Percentiles rank a stretch among this genome's conserved stretches.
phyloP scores from a whole-genome alignment of 2,329 filamentous ascomycete genomes.

The Colletotrichum sp. region DNA sequence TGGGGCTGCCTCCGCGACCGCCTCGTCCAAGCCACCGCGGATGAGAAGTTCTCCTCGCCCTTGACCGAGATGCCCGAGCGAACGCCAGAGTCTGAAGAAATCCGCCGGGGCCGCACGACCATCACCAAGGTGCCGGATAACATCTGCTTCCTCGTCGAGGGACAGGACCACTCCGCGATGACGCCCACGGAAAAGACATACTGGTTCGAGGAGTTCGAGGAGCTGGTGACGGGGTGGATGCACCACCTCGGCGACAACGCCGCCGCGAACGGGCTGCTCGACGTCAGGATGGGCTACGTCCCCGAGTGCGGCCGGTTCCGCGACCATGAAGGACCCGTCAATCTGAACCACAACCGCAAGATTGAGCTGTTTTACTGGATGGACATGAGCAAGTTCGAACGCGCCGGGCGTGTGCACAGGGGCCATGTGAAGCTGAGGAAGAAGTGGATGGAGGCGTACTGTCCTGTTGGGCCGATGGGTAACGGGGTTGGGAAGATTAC shows the following conservation, averaged over 20 bases:
- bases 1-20: neutral
- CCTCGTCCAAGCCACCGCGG: neutral
- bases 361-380: neutral
- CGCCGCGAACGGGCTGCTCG: neutral
- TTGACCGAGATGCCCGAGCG: neutral
- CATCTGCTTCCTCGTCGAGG: neutral
- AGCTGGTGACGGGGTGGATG: neutral
- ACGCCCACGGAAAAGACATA: neutral
- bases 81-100: rapidly evolving
- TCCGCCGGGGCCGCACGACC: neutral
- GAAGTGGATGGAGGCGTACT: neutral
- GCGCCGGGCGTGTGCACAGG: neutral
- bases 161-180: neutral
- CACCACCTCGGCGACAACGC: neutral
- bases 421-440: neutral
- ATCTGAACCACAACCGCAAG: neutral
- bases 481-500: neutral
- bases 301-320: neutral
- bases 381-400: neutral
- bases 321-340: neutral
- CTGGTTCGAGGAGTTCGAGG: neutral
- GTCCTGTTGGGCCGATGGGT: neutral
- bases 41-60: neutral
- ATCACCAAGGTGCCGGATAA: neutral
- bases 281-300: neutral